These are phyloP conservation scores for Xylariaceae sp. DNA, from an alignment of 2,329 filamentous ascomycete genomes.

Conservation along the genomic window DNA sequence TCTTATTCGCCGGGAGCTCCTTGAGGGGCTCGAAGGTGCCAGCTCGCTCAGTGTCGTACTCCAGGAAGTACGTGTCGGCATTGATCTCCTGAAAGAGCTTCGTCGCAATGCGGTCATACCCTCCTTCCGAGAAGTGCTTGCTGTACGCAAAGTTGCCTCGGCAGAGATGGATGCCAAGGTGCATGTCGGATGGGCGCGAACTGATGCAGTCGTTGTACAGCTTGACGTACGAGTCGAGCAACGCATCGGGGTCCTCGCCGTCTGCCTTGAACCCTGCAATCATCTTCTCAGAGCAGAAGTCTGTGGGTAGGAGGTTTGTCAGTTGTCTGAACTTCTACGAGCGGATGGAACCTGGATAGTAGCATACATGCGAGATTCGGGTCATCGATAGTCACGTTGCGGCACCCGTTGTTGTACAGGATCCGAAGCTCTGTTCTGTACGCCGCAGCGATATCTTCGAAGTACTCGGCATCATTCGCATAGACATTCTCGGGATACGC, in stretches of 20 bases:
- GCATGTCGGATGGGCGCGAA: conserved; percentile 62
- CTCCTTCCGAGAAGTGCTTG: conserved; percentile 61
- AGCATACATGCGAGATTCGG: conserved; percentile 59
- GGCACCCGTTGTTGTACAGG: conserved; percentile 57
- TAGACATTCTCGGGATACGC: conserved; percentile 56
- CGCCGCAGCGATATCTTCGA: conserved; percentile 58
- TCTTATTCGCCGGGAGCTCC: conserved; percentile 55
- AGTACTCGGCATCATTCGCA: conserved; percentile 55
- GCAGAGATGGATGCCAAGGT: conserved; percentile 73
- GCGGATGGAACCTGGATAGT: conserved; percentile 6
- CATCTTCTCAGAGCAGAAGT: conserved; percentile 72
- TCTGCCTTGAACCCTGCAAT: conserved; percentile 67
- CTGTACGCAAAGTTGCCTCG: conserved; percentile 62
- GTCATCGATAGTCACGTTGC: conserved; percentile 63
- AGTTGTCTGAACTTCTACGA: background rate
- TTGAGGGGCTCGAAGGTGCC: conserved; percentile 62
- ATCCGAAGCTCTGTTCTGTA: conserved; percentile 53
- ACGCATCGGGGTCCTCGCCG: conserved; percentile 59
- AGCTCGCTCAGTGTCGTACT: conserved; percentile 61
- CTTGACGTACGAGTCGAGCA: conserved; percentile 69
- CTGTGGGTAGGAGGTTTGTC: conserved; percentile 33
- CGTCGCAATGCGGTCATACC: conserved; percentile 61
- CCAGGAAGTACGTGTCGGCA: conserved; percentile 63
- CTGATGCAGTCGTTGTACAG: conserved; percentile 70
- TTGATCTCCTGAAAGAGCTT: conserved; percentile 60